Conservation (phyloP, 495 filamentous ascomycete species). For the Barbatosphaeria neglecta region DNA sequence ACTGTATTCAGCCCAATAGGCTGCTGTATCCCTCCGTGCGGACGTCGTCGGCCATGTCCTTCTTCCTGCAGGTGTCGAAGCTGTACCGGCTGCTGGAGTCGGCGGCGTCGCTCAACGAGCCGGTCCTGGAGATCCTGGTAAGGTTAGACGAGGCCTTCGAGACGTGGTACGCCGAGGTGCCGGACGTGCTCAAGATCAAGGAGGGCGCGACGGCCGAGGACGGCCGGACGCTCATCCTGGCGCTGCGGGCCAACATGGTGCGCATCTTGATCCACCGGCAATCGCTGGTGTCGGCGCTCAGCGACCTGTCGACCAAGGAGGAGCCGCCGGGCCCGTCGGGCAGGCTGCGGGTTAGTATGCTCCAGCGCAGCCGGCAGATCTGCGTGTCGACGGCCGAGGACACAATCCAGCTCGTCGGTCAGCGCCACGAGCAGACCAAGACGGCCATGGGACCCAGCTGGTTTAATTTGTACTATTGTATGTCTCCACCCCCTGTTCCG, state of each 20-base stretch:
- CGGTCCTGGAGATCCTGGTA: neutral
- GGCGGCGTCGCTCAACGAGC: neutral
- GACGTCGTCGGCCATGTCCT: slow-evolving; percentile 2
- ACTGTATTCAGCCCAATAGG: slow-evolving; percentile 1
- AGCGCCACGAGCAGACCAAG: slow-evolving; percentile 3
- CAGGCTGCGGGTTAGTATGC: neutral
- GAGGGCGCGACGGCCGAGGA: neutral
- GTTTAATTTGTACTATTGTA: slow-evolving; percentile 5
- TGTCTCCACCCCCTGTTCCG: neutral
- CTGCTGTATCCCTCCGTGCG: slow-evolving; percentile 1
- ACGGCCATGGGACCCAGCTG: slow-evolving; percentile 4
- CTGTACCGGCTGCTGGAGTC: slow-evolving; percentile 2
- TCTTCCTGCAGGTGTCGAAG: slow-evolving; percentile 3
- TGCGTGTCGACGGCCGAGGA: slow-evolving; percentile 3
- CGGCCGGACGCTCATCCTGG: slow-evolving; percentile 1
- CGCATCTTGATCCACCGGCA: slow-evolving; percentile 4
- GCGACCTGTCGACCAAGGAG: neutral
- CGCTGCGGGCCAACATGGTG: slow-evolving; percentile 3
- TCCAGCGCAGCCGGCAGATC: slow-evolving; percentile 3
- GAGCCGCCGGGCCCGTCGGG: neutral
- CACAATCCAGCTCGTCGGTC: slow-evolving; percentile 2
- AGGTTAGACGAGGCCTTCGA: slow-evolving; percentile 3
- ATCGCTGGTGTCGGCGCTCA: slow-evolving; percentile 2
- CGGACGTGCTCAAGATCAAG: neutral
- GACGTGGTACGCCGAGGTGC: slow-evolving; percentile 1